Conservation (phyloP, 2,329 filamentous ascomycete species). For the Sclerotinia trifoliorum region DNA sequence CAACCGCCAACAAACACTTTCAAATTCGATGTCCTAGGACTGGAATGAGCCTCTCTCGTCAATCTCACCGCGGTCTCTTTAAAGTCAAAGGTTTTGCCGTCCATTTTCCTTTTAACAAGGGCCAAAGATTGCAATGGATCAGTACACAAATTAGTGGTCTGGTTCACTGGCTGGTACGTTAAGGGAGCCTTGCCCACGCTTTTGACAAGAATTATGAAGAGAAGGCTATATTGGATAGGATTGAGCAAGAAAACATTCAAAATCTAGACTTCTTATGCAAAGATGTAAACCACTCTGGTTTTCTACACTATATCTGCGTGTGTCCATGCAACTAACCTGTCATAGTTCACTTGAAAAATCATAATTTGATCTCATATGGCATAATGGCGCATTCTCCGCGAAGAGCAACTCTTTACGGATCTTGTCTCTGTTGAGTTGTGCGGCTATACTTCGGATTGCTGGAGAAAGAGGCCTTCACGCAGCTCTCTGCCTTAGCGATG, state of each 20-base stretch:
- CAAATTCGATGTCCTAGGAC: too few species aligned
- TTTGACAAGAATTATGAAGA: not conserved
- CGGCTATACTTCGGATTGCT: not conserved
- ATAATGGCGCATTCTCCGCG: not conserved
- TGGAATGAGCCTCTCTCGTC: too few species aligned
- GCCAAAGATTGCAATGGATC: too few species aligned
- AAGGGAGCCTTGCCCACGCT: not conserved
- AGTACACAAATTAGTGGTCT: too few species aligned
- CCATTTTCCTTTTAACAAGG: too few species aligned
- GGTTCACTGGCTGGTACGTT: too few species aligned
- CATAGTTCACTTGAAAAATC: not conserved
- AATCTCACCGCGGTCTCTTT: too few species aligned
- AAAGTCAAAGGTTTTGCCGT: too few species aligned
- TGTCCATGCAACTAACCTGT: not conserved
- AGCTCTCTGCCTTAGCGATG: not conserved
- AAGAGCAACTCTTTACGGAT: not conserved
- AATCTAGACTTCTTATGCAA: not conserved
- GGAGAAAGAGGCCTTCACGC: not conserved
- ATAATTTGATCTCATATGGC: not conserved
- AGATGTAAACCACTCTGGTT: not conserved
- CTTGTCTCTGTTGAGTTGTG: not conserved
- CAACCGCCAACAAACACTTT: too few species aligned
- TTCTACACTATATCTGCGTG: not conserved
- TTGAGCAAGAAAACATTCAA: too few species aligned
- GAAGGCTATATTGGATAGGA: too few species aligned